Evolutionary conservation across 192 early-diverging fungal species (phyloP), one percentile per base, ranked within the genome.

Genomic region (Martensiomyces pterosporus): DNA sequence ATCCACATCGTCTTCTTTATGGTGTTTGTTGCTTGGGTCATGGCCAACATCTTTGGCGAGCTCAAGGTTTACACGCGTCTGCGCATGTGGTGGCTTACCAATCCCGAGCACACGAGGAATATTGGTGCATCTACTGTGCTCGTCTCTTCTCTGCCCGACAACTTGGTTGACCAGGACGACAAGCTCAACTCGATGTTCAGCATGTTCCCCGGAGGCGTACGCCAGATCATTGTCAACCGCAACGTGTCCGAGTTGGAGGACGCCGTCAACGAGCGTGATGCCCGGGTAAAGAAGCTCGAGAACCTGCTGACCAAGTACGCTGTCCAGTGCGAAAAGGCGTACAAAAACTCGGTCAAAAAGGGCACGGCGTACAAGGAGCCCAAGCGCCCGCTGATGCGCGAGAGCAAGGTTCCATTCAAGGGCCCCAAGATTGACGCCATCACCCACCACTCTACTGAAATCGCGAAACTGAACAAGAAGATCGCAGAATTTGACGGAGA

Each of bases 351-450:
- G 4, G 33, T 32, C n/a, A 13, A 58, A 29, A 66, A 66, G 60
- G 56, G 52, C 47, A 15, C 36, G 0, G 24, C 38, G 12, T 60
- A 51, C 29, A 47, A 53, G 27, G 60, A 50, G 45, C 55, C 64
- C 42, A 75, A 71, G 18, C 80, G 83, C 21, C 83, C 84, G 13
- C 63, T 72, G 9, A 79, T 80, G 49, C 79, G 79, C 45, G 63
- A 64, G 7, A 66, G 63, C 15, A 39, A 39, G 21, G 49, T 78
- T 9, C 79, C 79, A 9, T 61, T 75, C 46, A 47, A 67, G 24
- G 85, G 87, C 5, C 55, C 73, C 24, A 88, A 86, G 56, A 79
- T 87, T 5, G 88, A 88, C 35, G 75, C 80, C 4, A 58, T 89
- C 19, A 52, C 55, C 42, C 37, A 55, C 27, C 47, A 58, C 0